Evolutionary conservation across 805 yeast genomes (phyloP).

Genomic region (Monosporozyma siamensis): DNA sequence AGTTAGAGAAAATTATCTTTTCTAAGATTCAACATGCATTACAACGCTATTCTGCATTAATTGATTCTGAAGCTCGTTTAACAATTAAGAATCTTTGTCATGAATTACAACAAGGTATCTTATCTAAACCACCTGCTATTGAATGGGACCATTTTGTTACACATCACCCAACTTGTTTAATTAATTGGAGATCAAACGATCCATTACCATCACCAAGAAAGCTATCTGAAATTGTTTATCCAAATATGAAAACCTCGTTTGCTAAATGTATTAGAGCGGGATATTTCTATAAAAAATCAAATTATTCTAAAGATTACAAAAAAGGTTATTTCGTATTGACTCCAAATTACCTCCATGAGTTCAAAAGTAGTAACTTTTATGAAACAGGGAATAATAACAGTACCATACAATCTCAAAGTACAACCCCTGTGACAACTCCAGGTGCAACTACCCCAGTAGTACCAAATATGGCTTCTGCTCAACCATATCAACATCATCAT

Average conservation of each 20-base stretch:
- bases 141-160: conserved; percentile 66
- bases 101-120: conserved; percentile 37
- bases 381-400: conserved; percentile 8
- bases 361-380: conserved; percentile 35
- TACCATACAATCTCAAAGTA: too few species aligned
- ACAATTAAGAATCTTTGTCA: conserved; percentile 44
- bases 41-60: conserved; percentile 40
- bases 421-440: neutral
- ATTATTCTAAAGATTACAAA: conserved; percentile 52
- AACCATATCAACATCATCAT: conserved; percentile 1
- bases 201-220: conserved; percentile 37
- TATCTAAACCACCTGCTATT: conserved; percentile 45
- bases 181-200: conserved; percentile 31
- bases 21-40: conserved; percentile 52
- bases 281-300: conserved; percentile 49
- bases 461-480: neutral
- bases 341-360: conserved; percentile 59
- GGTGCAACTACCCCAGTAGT: neutral
- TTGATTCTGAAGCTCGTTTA: conserved; percentile 45
- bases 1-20: conserved; percentile 54
- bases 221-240: conserved; percentile 43
- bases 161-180: conserved; percentile 34
- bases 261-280: conserved; percentile 53
- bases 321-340: conserved; percentile 60
- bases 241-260: conserved; percentile 42